A percentile compares a stretch with the other conserved stretches of the same genome.
Conservation (phyloP, 2,329 filamentous ascomycete species). For the Cordyceps cateniannulata region DNA sequence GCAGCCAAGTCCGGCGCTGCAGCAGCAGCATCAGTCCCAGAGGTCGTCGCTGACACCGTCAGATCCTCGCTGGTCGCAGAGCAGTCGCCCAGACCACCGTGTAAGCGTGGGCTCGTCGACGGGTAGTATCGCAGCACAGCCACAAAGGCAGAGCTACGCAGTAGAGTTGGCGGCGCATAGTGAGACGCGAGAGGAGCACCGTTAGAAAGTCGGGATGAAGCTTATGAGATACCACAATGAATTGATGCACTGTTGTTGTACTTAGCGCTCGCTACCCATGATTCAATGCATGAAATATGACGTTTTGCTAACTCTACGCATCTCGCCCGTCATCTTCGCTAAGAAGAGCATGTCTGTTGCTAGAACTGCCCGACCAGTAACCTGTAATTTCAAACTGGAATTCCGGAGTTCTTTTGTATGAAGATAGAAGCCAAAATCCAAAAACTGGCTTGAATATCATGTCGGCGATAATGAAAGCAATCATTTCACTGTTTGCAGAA, state of each 20-base stretch:
- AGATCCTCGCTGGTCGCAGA: conserved; percentile 13
- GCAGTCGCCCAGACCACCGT: neutral
- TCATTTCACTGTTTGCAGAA: no score
- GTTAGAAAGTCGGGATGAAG: neutral
- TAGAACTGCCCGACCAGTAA: neutral
- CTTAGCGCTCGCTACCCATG: no score
- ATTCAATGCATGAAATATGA: no score
- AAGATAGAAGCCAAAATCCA: neutral
- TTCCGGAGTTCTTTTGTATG: neutral
- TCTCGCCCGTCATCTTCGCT: neutral
- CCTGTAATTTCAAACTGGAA: neutral
- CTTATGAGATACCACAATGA: neutral
- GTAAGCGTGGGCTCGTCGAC: conserved; percentile 15
- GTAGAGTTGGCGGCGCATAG: conserved; percentile 40
- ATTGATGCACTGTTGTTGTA: neutral
- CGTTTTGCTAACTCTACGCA: no score
- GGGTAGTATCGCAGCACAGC: conserved; percentile 25
- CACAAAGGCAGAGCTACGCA: conserved; percentile 34
- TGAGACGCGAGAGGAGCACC: conserved; percentile 41
- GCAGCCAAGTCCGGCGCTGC: conserved; percentile 1
- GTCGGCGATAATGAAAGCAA: no score
- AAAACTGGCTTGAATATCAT: neutral
- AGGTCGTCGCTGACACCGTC: conserved; percentile 30
- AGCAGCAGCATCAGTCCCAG: conserved; percentile 20
- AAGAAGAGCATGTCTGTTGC: neutral